A percentile compares a stretch with the other conserved stretches of the same genome.
phyloP scores from a whole-genome alignment of 2,329 filamentous ascomycete species.

The Paecilomyces fulvus region DNA sequence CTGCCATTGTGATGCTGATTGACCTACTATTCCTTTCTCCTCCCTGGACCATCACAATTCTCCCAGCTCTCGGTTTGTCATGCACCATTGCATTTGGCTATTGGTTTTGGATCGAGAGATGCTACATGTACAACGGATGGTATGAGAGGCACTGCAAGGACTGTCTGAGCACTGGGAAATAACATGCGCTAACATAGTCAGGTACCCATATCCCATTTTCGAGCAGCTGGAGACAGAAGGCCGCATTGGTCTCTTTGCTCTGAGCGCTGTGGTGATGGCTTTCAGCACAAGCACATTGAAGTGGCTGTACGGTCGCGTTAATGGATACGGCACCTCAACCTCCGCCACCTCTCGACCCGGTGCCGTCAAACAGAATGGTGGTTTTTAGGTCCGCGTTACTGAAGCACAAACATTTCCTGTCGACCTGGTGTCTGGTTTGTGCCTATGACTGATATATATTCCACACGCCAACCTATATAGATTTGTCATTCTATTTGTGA shows the following conservation, averaged over 20 bases:
- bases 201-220: constrained; percentile 85
- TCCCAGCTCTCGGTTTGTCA: constrained; percentile 44
- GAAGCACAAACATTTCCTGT: background rate
- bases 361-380: constrained; percentile 19
- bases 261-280: constrained; percentile 65
- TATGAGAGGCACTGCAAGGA: constrained; percentile 27
- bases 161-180: background rate
- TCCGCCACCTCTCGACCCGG: constrained; percentile 19
- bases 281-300: constrained; percentile 60
- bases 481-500: too few species aligned
- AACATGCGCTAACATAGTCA: constrained; percentile 23
- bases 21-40: constrained; percentile 53
- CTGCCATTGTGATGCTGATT: constrained; percentile 44
- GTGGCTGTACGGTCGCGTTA: constrained; percentile 54
- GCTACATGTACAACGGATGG: constrained; percentile 51
- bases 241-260: constrained; percentile 59
- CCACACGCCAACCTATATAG: background rate
- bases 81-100: constrained; percentile 48
- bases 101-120: constrained; percentile 57
- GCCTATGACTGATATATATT: background rate
- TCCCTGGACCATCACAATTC: constrained; percentile 49
- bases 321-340: constrained; percentile 23
- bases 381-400: background rate
- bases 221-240: constrained; percentile 56
- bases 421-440: too few species aligned